Evolutionary conservation across 495 filamentous ascomycete species (phyloP), one percentile per base, ranked within the genome.

Genomic region (Penicillium chermesinum): DNA sequence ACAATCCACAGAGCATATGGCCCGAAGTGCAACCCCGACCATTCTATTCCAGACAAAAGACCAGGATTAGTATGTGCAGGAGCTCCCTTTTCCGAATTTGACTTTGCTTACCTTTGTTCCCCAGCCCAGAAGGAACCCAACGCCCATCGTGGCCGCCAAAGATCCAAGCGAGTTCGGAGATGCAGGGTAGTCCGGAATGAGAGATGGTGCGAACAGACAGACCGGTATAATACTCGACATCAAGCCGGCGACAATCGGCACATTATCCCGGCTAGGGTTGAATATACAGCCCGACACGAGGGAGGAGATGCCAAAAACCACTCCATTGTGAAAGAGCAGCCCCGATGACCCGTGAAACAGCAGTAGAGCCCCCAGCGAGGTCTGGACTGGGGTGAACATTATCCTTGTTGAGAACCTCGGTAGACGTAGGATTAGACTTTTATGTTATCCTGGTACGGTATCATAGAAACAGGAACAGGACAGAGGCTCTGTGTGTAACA

Each of bases 351-450:
- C 68, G 45, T 78, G 71, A 53, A 74, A 76, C 38, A 83, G 66
- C 32, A 83, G 56, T 1, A 81, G 47, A 1, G 79, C 78, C 3
- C 80, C 80, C 9, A 81, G 48, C 8, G 74, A 68, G 6, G 80
- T 79, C 45, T 81, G 69, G 9, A 82, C 42, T 0, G 80, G 78
- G 0, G 80, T 82, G 53, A 82, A 82, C 80, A 83, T 83, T 18
- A 17, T 48, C 20, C n/a, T 14, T 19, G 16, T 51, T 13, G 22
- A 20, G 43, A 40, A 30, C 25, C 25, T 30, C 10, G 25, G 10
- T 10, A 4, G 25, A 30, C 25, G 25, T 10, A n/a, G n/a, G n/a
- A n/a, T n/a, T n/a, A n/a, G n/a, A n/a, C n/a, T n/a, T n/a, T n/a
- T n/a, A n/a, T n/a, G n/a, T n/a, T n/a, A n/a, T n/a, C n/a, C n/a